phyloP scores from a whole-genome alignment of 345 rosid species.

The thale cress (Arabidopsis thaliana) region TAIR10.1 NC_003071.7:19178501-19179000 shows the following conservation, averaged over 20 bases:
- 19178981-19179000: constrained; percentile 24
- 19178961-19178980: constrained; percentile 22
- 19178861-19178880: constrained; percentile 41
- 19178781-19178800: not conserved
- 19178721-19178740: not conserved
- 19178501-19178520: not conserved
- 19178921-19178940: constrained; percentile 1
- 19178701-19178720: constrained; percentile 12
- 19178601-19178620: constrained; percentile 38
- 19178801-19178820: not conserved
- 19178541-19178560: constrained; percentile 24
- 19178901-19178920: not conserved
- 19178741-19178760: constrained; percentile 26
- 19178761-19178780: constrained; percentile 34
- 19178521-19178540: not conserved
- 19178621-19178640: constrained; percentile 29
- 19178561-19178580: constrained; percentile 41
- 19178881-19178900: constrained; percentile 34
- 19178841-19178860: constrained; percentile 44
- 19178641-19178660: constrained; percentile 41
- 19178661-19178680: constrained; percentile 1
- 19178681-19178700: not conserved
- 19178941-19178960: constrained; percentile 28
- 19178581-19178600: constrained; percentile 32
- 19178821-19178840: constrained; percentile 22